Percentiles rank a stretch among this genome's conserved stretches.
phyloP scores from a whole-genome alignment of 495 filamentous ascomycete genomes.

The Stereocaulon alpinum region DNA sequence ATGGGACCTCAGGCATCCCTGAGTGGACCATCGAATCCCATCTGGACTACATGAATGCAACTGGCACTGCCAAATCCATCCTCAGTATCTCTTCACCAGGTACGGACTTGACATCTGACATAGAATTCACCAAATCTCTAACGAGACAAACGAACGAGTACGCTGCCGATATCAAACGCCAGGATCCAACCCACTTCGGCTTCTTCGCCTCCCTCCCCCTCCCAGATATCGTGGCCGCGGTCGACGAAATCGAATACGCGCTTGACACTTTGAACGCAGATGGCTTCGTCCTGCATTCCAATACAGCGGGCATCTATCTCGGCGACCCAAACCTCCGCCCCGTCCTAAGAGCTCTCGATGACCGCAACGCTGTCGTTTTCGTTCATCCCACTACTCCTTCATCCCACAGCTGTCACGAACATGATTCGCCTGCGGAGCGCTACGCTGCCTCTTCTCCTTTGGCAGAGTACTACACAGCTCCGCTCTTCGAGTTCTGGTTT shows the following conservation, averaged over 20 bases:
- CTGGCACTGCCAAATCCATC: slow-evolving; percentile 40
- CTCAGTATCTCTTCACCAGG: slow-evolving; percentile 43
- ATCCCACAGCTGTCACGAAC: slow-evolving; percentile 7
- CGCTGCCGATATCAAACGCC: slow-evolving; percentile 29
- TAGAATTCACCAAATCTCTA: slow-evolving; percentile 25
- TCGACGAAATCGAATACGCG: slow-evolving; percentile 36
- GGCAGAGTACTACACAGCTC: slow-evolving; percentile 32
- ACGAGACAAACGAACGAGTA: slow-evolving; percentile 32
- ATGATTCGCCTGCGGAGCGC: slow-evolving; percentile 2
- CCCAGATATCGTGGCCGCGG: slow-evolving; percentile 30
- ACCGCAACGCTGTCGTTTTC: slow-evolving; percentile 33
- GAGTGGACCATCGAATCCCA: slow-evolving; percentile 37
- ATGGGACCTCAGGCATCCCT: slow-evolving; percentile 41
- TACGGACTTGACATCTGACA: slow-evolving; percentile 33
- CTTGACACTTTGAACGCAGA: slow-evolving; percentile 32
- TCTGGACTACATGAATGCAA: slow-evolving; percentile 36
- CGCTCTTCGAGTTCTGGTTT: slow-evolving; percentile 48
- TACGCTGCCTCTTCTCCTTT: slow-evolving; percentile 15
- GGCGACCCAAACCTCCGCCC: slow-evolving; percentile 35
- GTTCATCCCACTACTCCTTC: slow-evolving; percentile 45
- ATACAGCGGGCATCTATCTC: slow-evolving; percentile 41
- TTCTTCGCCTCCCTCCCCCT: slow-evolving; percentile 44
- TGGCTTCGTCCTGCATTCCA: slow-evolving; percentile 40
- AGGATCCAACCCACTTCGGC: slow-evolving; percentile 32
- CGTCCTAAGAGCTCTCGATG: slow-evolving; percentile 32